These are phyloP conservation scores for Thalassiosira mediterranea DNA, from an alignment of 352 stramenopile genomes.

Conservation along the genomic window DNA sequence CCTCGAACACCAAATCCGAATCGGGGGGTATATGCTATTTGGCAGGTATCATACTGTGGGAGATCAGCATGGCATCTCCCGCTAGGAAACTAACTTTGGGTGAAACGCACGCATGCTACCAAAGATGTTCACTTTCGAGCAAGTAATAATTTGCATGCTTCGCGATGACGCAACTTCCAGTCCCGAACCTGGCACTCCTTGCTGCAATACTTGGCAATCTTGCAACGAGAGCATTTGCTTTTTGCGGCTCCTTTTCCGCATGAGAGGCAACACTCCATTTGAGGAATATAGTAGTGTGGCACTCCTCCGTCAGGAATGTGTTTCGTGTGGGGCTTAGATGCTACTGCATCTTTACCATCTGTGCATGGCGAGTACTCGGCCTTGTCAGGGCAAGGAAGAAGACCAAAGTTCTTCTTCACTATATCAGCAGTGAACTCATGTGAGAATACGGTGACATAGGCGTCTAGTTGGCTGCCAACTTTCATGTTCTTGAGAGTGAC, in stretches of 20 bases:
- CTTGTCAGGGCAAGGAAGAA: background rate
- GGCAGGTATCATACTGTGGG: too few species aligned
- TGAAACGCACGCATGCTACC: too few species aligned
- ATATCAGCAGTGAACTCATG: background rate
- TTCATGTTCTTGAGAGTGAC: background rate
- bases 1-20: constrained; percentile 58
- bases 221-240: constrained; percentile 24
- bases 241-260: background rate
- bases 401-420: background rate
- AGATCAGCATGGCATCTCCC: too few species aligned
- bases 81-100: too few species aligned
- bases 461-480: background rate
- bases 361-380: background rate
- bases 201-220: constrained; percentile 38
- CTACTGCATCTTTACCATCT: background rate
- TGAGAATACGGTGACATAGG: background rate
- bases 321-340: background rate
- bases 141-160: too few species aligned
- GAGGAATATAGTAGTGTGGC: background rate
- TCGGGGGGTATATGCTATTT: constrained; percentile 57
- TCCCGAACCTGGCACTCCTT: constrained; percentile 40
- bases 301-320: background rate
- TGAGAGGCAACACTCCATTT: background rate
- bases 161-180: too few species aligned
- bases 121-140: too few species aligned